Evolutionary conservation across 495 filamentous ascomycete genomes (phyloP), one percentile per base, ranked within the genome.

Genomic region (Penicillium roqueforti): DNA sequence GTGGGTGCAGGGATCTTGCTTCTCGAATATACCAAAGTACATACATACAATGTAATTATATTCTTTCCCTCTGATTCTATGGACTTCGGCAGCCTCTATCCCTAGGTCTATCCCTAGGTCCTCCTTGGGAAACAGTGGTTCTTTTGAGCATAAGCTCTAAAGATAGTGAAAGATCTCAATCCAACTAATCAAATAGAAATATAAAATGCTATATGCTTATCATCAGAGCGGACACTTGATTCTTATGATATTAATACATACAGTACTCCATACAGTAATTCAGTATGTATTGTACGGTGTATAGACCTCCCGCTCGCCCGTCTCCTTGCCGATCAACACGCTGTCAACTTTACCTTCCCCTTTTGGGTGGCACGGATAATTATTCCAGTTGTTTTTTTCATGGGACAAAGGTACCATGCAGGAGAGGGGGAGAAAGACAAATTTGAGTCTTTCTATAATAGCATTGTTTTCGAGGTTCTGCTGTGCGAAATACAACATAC

Each of bases 401-500:
- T 28, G 13, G 23, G 39, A 46, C 58, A 51, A 40, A 60, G 57
- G 58, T 60, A 60, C 58, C 7, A 39, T 56, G 48, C 53, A 56
- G 50, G 25, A 36, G 36, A 25, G 39, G 25, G 36, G 51, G 23
- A 34, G 31, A n/a, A 34, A 6, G 13, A 36, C 6, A 10, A 31
- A 31, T 31, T 31, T 31, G 28, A 31, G 28, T 3, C 9, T 31
- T 31, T 31, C 9, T 1, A 31, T 10, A 16, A n/a, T 16, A n/a
- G 14, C n/a, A 16, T 8, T 36, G 14, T 7, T 36, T 36, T 36
- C 7, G 31, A 34, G 31, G 4, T n/a, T 34, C 13, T 34, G 13
- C 31, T 32, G 11, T 32, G 13, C 31, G 6, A 34, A 34, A 34
- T n/a, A 34, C 14, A 14, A 34, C 14, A 34, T n/a, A 14, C 13